Evolutionary conservation across 75 land plant species (phyloP), one percentile per base, ranked within the genome.

Genomic region (Isoetes taiwanensis): DNA sequence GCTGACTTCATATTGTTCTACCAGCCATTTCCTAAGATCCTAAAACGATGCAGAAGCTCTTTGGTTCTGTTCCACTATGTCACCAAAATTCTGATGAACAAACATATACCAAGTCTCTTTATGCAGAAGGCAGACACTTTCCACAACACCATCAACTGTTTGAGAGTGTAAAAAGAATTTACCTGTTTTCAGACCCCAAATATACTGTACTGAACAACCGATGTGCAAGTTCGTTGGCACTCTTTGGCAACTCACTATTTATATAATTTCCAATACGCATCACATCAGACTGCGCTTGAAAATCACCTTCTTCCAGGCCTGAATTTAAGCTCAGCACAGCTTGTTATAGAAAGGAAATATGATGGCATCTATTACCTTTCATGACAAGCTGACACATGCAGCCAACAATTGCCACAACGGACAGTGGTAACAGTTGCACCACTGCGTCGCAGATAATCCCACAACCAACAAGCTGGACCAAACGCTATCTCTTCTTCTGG

Each of bases 131-230:
- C n/a, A n/a, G n/a, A n/a, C n/a, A n/a, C n/a, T n/a, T n/a, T n/a
- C n/a, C n/a, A n/a, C n/a, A n/a, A n/a, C n/a, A n/a, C n/a, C n/a
- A n/a, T n/a, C n/a, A n/a, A n/a, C n/a, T n/a, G n/a, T n/a, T n/a
- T n/a, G n/a, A n/a, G n/a, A n/a, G n/a, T n/a, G n/a, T n/a, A n/a
- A n/a, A 21, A 50, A 32, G 9, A 30, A 28, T 48, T 28, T 41
- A 94, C 96, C 96, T 94, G 52, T 94, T 94, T 62, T 89, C 99
- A 50, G 91, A 71, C 28, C 99, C 96, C 99, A 94, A 89, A 55
- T 67, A 94, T 1, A 89, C 79, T 19, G 99, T 82, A 57, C 85
- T 83, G 39, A 94, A 69, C 26, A 94, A 74, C 14, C 99, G 79
- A 29, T 70, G 76, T 0, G 99, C 99, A 72, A 94, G 80, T 72